Percentiles rank a stretch among this genome's conserved stretches.
Evolutionary conservation across 257 asterid genomes (phyloP).

Genomic region (Fraxinus anomala): DNA sequence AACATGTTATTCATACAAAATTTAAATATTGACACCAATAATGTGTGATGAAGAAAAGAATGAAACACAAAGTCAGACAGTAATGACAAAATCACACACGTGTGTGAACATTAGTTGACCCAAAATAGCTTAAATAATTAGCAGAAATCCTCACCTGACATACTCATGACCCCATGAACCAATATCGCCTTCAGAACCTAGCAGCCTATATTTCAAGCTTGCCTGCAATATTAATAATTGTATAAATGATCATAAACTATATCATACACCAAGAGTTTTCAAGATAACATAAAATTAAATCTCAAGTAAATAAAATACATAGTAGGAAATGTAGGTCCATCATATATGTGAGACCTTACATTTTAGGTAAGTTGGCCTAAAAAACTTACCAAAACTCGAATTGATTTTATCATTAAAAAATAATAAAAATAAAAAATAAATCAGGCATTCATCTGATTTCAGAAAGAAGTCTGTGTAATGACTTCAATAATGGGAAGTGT

Average conservation of each 20-base stretch:
- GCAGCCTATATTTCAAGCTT: constrained; percentile 87
- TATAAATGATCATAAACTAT: constrained; percentile 11
- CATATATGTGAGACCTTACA: not conserved
- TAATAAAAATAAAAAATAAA: too few species aligned
- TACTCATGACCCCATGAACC: constrained; percentile 99
- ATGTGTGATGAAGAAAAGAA: not conserved
- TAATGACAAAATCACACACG: constrained; percentile 1
- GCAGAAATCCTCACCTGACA: constrained; percentile 62
- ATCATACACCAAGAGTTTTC: constrained; percentile 1
- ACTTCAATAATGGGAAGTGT: not conserved
- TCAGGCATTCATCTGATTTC: not conserved
- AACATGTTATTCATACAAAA: constrained; percentile 6
- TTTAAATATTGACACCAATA: constrained; percentile 12
- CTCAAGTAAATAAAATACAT: not conserved
- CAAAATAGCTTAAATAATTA: constrained; percentile 6
- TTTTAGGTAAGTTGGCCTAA: not conserved
- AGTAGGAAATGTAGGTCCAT: not conserved
- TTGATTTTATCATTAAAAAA: not conserved
- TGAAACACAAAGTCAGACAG: not conserved
- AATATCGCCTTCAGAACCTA: constrained; percentile 87
- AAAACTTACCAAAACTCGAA: not conserved
- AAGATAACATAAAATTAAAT: constrained; percentile 19
- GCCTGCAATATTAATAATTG: constrained; percentile 59
- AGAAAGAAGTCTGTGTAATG: not conserved
- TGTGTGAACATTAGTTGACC: constrained; percentile 9